Percentiles rank a stretch among this genome's conserved stretches.
Evolutionary conservation across 2,329 filamentous ascomycete genomes (phyloP).

Genomic region (Claviceps paspali): DNA sequence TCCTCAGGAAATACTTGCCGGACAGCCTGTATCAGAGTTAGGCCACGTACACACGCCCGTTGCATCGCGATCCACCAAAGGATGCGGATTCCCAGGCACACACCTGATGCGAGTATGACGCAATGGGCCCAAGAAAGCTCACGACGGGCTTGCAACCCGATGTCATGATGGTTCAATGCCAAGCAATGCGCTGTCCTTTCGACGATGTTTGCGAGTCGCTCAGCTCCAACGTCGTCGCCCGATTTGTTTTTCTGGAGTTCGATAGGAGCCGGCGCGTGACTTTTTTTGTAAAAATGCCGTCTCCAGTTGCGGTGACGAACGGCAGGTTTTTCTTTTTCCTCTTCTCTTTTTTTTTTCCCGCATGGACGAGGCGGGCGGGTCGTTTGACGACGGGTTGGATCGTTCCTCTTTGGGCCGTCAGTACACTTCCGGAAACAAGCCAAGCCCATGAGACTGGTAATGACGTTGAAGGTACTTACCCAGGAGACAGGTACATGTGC

Average conservation of each 20-base stretch:
- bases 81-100: constrained; percentile 5
- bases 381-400: no score
- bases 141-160: constrained; percentile 24
- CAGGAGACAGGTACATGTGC: no score
- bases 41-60: neutral
- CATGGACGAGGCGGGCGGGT: no score
- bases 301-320: neutral
- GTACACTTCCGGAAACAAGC: neutral
- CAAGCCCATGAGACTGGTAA: neutral
- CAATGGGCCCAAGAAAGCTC: constrained; percentile 32
- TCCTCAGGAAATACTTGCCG: constrained; percentile 31
- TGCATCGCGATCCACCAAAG: neutral
- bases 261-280: neutral
- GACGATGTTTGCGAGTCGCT: no score
- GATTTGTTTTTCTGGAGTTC: neutral
- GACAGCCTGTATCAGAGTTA: constrained; percentile 24
- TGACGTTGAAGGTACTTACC: no score
- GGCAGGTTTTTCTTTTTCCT: neutral
- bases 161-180: constrained; percentile 11
- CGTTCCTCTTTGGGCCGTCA: neutral
- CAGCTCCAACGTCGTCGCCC: neutral
- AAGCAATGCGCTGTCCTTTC: no score
- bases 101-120: constrained; percentile 38
- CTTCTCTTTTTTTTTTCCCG: neutral
- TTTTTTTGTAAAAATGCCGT: no score